Evolutionary conservation across 2,329 filamentous ascomycete genomes (phyloP).

Genomic region (Pseudocercospora fijiensis): DNA sequence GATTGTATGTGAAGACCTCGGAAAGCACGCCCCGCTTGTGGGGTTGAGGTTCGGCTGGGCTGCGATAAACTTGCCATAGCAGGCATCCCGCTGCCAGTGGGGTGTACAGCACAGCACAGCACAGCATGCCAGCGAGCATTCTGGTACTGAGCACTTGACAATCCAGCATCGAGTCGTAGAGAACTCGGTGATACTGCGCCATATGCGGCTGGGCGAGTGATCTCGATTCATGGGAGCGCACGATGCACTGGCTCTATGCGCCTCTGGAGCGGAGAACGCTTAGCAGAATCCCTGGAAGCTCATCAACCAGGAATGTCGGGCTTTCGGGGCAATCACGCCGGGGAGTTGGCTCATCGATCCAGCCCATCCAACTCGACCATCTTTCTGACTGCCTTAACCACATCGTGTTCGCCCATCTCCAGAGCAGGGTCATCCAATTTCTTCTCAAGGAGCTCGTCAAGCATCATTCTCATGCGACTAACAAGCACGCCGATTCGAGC

Average conservation of each 20-base stretch:
- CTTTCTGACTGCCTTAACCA: constrained; percentile 74
- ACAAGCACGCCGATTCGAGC: constrained; percentile 90
- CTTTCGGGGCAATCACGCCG: background rate
- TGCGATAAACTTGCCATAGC: background rate
- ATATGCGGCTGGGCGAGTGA: background rate
- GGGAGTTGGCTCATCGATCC: constrained; percentile 30
- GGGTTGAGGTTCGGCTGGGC: background rate
- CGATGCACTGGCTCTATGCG: background rate
- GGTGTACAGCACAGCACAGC: background rate
- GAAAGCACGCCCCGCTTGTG: constrained; percentile 12
- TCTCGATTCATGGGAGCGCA: background rate
- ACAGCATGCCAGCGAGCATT: background rate
- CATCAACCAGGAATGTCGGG: background rate
- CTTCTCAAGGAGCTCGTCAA: constrained; percentile 77
- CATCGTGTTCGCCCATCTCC: constrained; percentile 52
- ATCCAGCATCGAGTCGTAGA: background rate
- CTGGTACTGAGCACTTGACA: background rate
- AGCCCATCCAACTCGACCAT: constrained; percentile 83
- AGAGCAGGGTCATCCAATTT: constrained; percentile 73
- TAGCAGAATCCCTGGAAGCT: background rate
- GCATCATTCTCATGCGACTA: constrained; percentile 75
- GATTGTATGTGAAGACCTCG: constrained; percentile 5
- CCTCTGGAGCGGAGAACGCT: background rate
- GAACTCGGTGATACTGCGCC: background rate
- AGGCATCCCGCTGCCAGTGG: background rate